Evolutionary conservation across 768 basidiomycete genomes (phyloP).

Genomic region (Amanita brunnescens): DNA sequence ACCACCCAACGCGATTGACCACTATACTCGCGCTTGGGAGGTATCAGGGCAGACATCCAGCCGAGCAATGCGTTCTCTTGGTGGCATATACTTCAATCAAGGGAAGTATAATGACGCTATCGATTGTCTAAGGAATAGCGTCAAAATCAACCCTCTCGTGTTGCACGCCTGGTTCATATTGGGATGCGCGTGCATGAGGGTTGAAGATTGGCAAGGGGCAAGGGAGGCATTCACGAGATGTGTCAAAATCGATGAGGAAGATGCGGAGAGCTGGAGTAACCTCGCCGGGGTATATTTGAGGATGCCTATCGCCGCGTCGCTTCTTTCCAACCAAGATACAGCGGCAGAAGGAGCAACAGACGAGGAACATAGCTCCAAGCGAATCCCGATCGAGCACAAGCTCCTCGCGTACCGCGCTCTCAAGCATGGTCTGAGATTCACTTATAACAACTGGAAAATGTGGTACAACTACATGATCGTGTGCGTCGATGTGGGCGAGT

Average conservation of each 20-base stretch:
- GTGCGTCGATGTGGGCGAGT: constrained; percentile 86
- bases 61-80: constrained; percentile 87
- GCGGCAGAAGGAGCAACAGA: constrained; percentile 17
- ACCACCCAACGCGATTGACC: constrained; percentile 53
- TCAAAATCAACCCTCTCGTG: constrained; percentile 82
- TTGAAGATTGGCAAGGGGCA: constrained; percentile 79
- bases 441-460: constrained; percentile 94
- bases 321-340: neutral
- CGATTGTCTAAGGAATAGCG: constrained; percentile 59
- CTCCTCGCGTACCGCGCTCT: constrained; percentile 88
- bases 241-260: constrained; percentile 89
- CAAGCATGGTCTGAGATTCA: constrained; percentile 76
- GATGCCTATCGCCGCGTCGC: constrained; percentile 37
- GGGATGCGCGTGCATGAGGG: constrained; percentile 83
- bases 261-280: constrained; percentile 98
- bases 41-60: constrained; percentile 76
- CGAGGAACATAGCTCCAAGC: constrained; percentile 18
- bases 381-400: constrained; percentile 65
- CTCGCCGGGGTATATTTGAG: constrained; percentile 91
- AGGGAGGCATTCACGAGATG: constrained; percentile 78
- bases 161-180: constrained; percentile 93
- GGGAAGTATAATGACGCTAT: constrained; percentile 58
- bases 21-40: constrained; percentile 82
- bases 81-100: constrained; percentile 70
- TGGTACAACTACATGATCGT: constrained; percentile 98